Conservation (phyloP, 179 eudicot genomes). For the Corrigiola litoralis region DNA sequence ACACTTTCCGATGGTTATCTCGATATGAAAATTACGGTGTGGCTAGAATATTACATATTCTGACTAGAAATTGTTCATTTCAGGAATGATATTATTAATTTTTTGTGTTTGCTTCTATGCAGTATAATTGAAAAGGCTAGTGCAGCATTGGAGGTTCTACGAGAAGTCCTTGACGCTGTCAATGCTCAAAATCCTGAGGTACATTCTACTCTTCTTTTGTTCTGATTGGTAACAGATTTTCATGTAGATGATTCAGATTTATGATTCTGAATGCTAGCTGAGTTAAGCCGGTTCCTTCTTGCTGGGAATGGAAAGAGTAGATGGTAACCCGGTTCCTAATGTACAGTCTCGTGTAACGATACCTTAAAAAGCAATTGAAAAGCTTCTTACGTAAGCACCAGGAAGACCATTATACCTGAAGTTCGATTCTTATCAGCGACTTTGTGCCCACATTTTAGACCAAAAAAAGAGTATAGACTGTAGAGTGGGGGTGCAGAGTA, state of each 20-base stretch:
- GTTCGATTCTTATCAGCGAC: too few relatives aligned
- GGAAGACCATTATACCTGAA: too few relatives aligned
- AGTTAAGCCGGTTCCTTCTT: neutral
- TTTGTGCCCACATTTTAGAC: too few relatives aligned
- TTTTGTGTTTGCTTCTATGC: constrained; percentile 18
- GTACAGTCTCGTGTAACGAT: too few relatives aligned
- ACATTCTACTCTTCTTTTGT: neutral
- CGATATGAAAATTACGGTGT: too few relatives aligned
- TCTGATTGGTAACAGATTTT: neutral
- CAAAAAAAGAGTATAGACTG: too few relatives aligned
- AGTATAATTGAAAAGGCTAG: constrained; percentile 89
- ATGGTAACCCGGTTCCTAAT: too few relatives aligned
- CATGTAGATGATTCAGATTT: neutral
- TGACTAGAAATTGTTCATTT: neutral
- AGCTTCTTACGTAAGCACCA: too few relatives aligned
- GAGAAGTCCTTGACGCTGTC: constrained; percentile 88
- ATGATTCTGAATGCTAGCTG: constrained; percentile 3
- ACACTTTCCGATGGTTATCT: neutral
- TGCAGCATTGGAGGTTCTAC: constrained; percentile 76
- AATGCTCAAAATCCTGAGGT: constrained; percentile 80
- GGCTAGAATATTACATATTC: neutral
- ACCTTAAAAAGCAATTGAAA: too few relatives aligned
- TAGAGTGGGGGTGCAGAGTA: too few relatives aligned
- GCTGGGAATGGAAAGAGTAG: neutral
- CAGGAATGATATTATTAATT: neutral